Evolutionary conservation across 768 basidiomycete species (phyloP).

Genomic region (Phaeotremella fagi): DNA sequence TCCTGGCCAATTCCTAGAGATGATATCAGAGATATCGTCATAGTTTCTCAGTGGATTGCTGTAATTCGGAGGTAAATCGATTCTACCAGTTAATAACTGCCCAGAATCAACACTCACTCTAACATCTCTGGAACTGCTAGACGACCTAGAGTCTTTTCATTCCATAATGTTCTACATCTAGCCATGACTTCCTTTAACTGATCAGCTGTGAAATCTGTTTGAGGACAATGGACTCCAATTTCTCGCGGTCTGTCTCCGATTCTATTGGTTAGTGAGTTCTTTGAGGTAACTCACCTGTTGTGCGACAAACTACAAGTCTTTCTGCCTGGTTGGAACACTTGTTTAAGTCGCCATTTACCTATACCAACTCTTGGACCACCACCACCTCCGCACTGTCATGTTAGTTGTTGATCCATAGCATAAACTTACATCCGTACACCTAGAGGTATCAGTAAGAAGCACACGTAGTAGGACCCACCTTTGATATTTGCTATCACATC

Average conservation of each 20-base stretch:
- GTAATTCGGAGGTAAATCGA: conserved; percentile 31
- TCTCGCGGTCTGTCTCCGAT: conserved; percentile 38
- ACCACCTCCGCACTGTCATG: conserved; percentile 43
- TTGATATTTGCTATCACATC: conserved; percentile 41
- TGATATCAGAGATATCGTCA: conserved; percentile 34
- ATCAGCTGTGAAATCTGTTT: conserved; percentile 33
- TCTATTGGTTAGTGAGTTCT: conserved; percentile 18
- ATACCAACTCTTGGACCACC: conserved; percentile 47
- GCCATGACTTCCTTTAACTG: conserved; percentile 41
- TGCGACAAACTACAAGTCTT: conserved; percentile 47
- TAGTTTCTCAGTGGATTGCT: conserved; percentile 31
- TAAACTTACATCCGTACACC: conserved; percentile 25
- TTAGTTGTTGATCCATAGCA: not conserved
- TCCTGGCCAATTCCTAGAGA: conserved; percentile 37
- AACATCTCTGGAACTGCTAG: conserved; percentile 45
- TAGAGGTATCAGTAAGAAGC: not conserved
- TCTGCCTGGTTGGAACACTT: conserved; percentile 45
- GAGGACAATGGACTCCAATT: conserved; percentile 43
- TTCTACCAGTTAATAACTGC: conserved; percentile 13
- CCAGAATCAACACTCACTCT: conserved; percentile 25
- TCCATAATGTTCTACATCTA: conserved; percentile 39
- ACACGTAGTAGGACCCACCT: conserved; percentile 18
- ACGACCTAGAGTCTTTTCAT: conserved; percentile 41
- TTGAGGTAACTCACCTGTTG: conserved; percentile 21
- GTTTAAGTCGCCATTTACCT: conserved; percentile 48